Conservation (phyloP, 192 early-diverging fungal species). For the Geranomyces michiganensis region DNA sequence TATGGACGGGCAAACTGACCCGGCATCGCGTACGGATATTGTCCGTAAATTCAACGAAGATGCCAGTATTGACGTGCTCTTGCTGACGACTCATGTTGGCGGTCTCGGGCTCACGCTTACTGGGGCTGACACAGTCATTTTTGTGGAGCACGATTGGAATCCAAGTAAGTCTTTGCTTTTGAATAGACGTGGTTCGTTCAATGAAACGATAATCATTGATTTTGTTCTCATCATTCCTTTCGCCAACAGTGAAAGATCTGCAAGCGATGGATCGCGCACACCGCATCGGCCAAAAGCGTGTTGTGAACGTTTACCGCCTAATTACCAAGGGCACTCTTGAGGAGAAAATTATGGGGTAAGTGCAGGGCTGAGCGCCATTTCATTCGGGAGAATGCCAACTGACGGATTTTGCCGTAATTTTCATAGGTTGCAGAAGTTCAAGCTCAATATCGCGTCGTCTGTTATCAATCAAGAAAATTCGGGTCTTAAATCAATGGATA, state of each 20-base stretch:
- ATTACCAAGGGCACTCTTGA: constrained; percentile 97
- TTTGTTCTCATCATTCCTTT: too few relatives aligned
- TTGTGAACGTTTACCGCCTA: constrained; percentile 97
- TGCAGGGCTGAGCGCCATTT: background rate
- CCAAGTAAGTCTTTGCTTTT: constrained; percentile 67
- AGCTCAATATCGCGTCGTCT: constrained; percentile 93
- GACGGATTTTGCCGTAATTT: background rate
- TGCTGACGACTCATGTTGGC: constrained; percentile 96
- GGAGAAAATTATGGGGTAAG: constrained; percentile 98
- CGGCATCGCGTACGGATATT: constrained; percentile 81
- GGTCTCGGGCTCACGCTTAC: constrained; percentile 97
- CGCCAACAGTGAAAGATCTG: constrained; percentile 76
- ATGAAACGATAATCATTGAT: too few relatives aligned
- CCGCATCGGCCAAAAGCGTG: constrained; percentile 94
- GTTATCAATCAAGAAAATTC: constrained; percentile 97
- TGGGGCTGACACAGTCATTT: constrained; percentile 98
- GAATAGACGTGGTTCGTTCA: too few relatives aligned
- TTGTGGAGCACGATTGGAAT: constrained; percentile 99
- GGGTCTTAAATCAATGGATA: constrained; percentile 92
- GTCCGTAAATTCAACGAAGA: constrained; percentile 95
- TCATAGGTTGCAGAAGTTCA: constrained; percentile 90
- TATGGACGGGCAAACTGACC: constrained; percentile 89
- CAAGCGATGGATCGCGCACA: constrained; percentile 99
- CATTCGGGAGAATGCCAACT: background rate
- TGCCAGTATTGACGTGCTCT: constrained; percentile 90